A percentile compares a stretch with the other conserved stretches of the same genome.
phyloP scores from a whole-genome alignment of 805 yeast species.

The Metschnikowia cerradonensis region DNA sequence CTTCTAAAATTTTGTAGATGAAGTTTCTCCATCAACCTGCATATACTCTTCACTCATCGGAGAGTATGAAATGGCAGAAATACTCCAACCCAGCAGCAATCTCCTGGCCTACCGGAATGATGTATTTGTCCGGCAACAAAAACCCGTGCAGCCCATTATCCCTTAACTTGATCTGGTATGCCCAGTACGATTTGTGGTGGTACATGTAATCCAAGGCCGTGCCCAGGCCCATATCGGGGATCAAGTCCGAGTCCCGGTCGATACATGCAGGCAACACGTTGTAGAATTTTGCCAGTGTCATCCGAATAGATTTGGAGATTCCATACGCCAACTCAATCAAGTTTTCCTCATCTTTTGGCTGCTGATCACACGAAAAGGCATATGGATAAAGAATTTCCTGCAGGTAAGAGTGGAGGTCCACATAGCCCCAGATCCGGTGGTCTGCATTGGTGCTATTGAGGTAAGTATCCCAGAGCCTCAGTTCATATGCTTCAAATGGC shows the following conservation, averaged over 20 bases:
- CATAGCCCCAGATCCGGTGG: conserved; percentile 67
- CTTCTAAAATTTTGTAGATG: too few relatives aligned
- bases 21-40: too few relatives aligned
- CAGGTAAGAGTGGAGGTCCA: conserved; percentile 82
- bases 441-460: conserved; percentile 43
- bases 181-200: conserved; percentile 77
- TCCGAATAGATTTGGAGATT: conserved; percentile 65
- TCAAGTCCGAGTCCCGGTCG: conserved; percentile 69
- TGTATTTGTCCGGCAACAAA: conserved; percentile 64
- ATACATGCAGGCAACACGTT: conserved; percentile 73
- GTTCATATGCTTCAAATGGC: conserved; percentile 54
- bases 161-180: conserved; percentile 75
- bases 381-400: conserved; percentile 81
- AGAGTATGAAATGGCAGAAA: conserved; percentile 44
- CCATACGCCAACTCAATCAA: conserved; percentile 80
- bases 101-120: conserved; percentile 75
- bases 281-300: conserved; percentile 59
- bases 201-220: conserved; percentile 81
- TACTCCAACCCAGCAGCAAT: conserved; percentile 63
- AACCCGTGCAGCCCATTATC: conserved; percentile 84
- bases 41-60: conserved; percentile 19
- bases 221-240: conserved; percentile 76
- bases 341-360: conserved; percentile 79
- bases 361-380: conserved; percentile 69
- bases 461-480: conserved; percentile 37